These are phyloP conservation scores for Chlorociboria aeruginascens DNA, from an alignment of 495 filamentous ascomycete species.

Conservation along the genomic window DNA sequence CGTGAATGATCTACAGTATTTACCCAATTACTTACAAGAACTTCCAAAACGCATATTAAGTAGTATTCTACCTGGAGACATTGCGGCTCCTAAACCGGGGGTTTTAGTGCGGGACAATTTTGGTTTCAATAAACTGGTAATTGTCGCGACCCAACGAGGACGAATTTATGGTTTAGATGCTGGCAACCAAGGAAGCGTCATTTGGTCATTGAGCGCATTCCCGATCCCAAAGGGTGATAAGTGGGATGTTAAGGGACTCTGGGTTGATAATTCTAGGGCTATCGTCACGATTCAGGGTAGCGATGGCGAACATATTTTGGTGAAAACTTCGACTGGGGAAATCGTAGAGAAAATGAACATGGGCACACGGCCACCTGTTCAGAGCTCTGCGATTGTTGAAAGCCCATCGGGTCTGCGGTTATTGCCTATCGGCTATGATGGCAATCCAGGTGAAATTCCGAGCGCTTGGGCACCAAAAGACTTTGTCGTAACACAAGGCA, in stretches of 20 bases:
- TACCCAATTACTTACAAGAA: conserved; percentile 60
- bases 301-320: conserved; percentile 42
- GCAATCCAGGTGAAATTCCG: conserved; percentile 28
- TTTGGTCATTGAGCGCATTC: conserved; percentile 57
- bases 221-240: conserved; percentile 36
- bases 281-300: conserved; percentile 44
- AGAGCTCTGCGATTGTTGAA: conserved; percentile 38
- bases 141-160: conserved; percentile 72
- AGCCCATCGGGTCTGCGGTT: conserved; percentile 35
- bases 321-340: conserved; percentile 46
- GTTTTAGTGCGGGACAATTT: conserved; percentile 60
- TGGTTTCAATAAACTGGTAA: conserved; percentile 71
- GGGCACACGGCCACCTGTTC: conserved; percentile 26
- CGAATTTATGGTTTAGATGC: conserved; percentile 68
- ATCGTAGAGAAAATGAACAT: conserved; percentile 30
- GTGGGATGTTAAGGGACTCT: conserved; percentile 61
- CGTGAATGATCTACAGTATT: conserved; percentile 58
- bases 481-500: conserved; percentile 49
- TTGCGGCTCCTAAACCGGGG: conserved; percentile 28
- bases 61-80: conserved; percentile 50
- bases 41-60: conserved; percentile 54
- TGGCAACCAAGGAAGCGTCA: conserved; percentile 59
- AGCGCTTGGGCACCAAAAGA: conserved; percentile 29
- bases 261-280: conserved; percentile 40
- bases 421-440: conserved; percentile 33